phyloP scores from a whole-genome alignment of 2,329 filamentous ascomycete species.

The Incumbomyces lentus region DNA sequence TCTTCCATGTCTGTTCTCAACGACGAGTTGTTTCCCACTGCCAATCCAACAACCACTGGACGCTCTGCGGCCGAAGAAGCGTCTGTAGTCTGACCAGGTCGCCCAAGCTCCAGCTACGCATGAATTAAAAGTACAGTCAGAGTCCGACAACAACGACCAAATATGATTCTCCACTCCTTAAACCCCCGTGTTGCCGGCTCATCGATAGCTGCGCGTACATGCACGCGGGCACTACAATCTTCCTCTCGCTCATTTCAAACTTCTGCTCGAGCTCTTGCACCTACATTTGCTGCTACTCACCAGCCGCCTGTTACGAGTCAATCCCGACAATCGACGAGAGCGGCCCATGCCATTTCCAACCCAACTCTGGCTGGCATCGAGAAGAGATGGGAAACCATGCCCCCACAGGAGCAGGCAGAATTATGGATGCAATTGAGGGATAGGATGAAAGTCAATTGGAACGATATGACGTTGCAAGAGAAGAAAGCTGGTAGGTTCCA shows the following conservation, averaged over 20 bases:
- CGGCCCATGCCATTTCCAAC: slow-evolving; percentile 91
- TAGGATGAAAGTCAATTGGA: slow-evolving; percentile 97
- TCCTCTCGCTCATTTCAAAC: slow-evolving; percentile 17
- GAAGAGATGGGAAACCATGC: slow-evolving; percentile 98
- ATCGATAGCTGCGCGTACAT: slow-evolving; percentile 24
- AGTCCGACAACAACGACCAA: slow-evolving; percentile 2
- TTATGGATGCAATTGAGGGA: slow-evolving; percentile 97
- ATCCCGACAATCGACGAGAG: slow-evolving; percentile 40
- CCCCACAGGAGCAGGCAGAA: slow-evolving; percentile 96
- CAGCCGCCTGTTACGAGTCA: slow-evolving; percentile 29
- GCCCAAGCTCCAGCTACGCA: slow-evolving; percentile 1
- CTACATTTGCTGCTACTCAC: slow-evolving; percentile 26
- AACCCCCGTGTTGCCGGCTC: slow-evolving; percentile 35
- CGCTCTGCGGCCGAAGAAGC: background rate
- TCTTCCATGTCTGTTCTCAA: background rate
- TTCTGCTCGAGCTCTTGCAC: slow-evolving; percentile 29
- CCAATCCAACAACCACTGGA: background rate
- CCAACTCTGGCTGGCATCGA: slow-evolving; percentile 96
- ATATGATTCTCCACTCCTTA: slow-evolving; percentile 37
- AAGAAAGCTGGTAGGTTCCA: slow-evolving; percentile 86
- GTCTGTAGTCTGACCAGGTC: slow-evolving; percentile 2
- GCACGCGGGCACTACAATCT: slow-evolving; percentile 8
- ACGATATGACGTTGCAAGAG: slow-evolving; percentile 87
- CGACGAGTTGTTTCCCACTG: background rate
- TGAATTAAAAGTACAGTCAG: slow-evolving; percentile 2